These are phyloP conservation scores for Miscanthus sacchariflorus DNA, from an alignment of 202 grass and related monocot species.

Conservation along the genomic window DNA sequence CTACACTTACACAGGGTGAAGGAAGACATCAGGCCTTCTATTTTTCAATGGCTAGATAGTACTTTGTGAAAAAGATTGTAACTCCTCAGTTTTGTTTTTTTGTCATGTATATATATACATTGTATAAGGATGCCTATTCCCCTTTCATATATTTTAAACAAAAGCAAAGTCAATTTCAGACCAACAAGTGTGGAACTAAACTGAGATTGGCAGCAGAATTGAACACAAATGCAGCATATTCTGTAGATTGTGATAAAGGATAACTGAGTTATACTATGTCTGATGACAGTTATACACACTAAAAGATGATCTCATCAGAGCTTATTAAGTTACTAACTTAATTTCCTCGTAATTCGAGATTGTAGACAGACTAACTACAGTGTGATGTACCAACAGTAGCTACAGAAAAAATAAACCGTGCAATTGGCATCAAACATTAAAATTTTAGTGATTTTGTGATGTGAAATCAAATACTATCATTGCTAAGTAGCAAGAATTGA, in stretches of 20 bases:
- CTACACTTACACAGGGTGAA: neutral
- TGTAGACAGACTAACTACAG: neutral
- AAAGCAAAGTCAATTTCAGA: neutral
- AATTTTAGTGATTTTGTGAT: neutral
- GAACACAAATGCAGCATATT: constrained; percentile 11
- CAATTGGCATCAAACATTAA: neutral
- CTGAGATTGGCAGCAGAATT: neutral
- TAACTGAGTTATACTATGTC: neutral
- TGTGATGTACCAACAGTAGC: neutral
- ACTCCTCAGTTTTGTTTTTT: neutral
- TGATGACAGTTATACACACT: neutral
- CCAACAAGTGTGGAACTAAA: constrained; percentile 1
- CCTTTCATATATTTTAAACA: neutral
- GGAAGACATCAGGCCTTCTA: neutral
- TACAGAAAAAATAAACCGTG: neutral
- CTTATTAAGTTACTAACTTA: neutral
- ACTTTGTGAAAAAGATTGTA: neutral
- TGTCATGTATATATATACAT: neutral
- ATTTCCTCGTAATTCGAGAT: neutral
- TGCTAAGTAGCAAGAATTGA: neutral
- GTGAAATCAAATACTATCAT: neutral
- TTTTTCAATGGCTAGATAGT: neutral
- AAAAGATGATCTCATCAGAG: neutral
- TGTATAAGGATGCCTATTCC: neutral
- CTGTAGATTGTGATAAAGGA: constrained; percentile 7